These are phyloP conservation scores for Podospora tetraspora DNA, from an alignment of 495 filamentous ascomycete species.

Conservation along the genomic window DNA sequence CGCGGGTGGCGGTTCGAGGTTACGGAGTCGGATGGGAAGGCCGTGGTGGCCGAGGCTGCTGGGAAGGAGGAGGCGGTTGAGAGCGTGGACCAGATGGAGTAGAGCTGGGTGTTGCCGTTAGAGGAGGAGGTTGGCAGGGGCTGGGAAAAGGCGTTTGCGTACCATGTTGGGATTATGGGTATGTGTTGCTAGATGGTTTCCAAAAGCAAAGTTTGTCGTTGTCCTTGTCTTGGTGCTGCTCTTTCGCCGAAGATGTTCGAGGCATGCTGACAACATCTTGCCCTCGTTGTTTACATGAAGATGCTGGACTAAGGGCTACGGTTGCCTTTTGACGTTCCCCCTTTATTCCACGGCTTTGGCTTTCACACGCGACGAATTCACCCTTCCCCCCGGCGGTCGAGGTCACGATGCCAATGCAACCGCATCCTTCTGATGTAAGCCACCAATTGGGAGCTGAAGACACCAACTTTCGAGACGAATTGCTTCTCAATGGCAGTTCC, in stretches of 20 bases:
- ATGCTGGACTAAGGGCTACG: background rate
- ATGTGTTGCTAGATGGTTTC: background rate
- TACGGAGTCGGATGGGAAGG: conserved; percentile 41
- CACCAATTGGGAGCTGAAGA: background rate
- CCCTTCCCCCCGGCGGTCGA: no score
- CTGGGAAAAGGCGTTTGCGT: background rate
- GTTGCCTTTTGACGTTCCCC: no score
- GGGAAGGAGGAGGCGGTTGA: conserved; percentile 18
- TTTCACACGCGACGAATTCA: no score
- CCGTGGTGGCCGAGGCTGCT: conserved; percentile 24
- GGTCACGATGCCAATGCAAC: no score
- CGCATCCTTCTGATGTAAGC: background rate
- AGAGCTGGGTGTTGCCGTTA: background rate
- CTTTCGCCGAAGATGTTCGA: background rate
- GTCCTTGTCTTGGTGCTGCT: background rate
- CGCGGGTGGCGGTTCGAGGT: conserved; percentile 69
- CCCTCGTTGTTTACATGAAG: background rate
- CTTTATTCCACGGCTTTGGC: no score
- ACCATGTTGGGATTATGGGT: background rate
- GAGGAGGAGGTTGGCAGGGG: background rate
- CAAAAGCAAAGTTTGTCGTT: background rate
- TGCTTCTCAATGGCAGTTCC: background rate
- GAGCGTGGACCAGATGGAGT: conserved; percentile 41
- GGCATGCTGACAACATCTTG: background rate
- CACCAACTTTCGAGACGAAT: background rate